Evolutionary conservation across 2,329 filamentous ascomycete species (phyloP).

Genomic region (Ceratocystis diversiconidia): DNA sequence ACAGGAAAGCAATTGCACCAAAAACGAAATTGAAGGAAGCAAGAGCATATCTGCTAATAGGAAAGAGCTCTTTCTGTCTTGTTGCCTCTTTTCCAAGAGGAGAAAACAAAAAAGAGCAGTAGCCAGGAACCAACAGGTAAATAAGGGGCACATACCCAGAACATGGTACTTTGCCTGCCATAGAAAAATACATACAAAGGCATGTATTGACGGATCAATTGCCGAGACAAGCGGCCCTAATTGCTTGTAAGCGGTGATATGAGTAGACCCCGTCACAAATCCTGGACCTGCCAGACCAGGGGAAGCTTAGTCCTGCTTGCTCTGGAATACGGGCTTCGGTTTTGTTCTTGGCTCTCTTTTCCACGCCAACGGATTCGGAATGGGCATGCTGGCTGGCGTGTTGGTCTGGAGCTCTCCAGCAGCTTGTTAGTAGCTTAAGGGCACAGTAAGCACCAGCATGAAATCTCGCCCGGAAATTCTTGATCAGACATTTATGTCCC

Average conservation of each 20-base stretch:
- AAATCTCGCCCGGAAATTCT: background rate
- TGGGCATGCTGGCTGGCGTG: too few relatives aligned
- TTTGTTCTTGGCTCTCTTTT: background rate
- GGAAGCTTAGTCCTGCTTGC: background rate
- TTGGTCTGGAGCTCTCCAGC: too few relatives aligned
- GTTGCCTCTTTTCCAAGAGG: background rate
- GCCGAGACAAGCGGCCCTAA: constrained; percentile 2
- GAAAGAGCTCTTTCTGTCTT: background rate
- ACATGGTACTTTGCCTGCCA: background rate
- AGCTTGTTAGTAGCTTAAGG: too few relatives aligned
- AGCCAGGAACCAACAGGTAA: background rate
- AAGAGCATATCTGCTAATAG: background rate
- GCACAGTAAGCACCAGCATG: background rate
- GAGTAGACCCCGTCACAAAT: background rate
- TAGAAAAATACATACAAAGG: background rate
- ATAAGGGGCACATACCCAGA: background rate
- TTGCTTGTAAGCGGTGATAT: background rate
- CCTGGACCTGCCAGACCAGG: background rate
- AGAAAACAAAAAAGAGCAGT: background rate
- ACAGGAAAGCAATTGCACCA: background rate
- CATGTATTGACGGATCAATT: background rate
- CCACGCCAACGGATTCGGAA: background rate
- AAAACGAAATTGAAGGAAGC: constrained; percentile 17
- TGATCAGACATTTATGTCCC: too few relatives aligned
- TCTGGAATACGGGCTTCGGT: background rate